Evolutionary conservation across 768 basidiomycete species (phyloP), one percentile per base, ranked within the genome.

Genomic region (Lactifluus rugatus): DNA sequence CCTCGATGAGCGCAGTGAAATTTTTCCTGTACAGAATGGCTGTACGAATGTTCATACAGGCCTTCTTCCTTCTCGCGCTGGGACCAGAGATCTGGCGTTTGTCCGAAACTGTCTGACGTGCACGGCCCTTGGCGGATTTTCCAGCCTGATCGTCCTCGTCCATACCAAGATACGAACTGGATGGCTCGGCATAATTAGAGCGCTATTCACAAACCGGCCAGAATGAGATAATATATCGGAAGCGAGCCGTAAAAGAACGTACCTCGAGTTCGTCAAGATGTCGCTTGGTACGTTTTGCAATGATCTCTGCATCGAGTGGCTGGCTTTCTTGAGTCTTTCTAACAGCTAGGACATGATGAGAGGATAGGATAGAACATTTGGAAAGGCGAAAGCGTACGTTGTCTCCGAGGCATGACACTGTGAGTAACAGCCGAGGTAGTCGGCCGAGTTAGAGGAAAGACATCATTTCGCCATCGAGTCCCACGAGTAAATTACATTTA

Each of bases 221-320:
- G 17, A 17, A 55, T 62, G 17, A 58, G 32, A 57, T 53, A 62
- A 53, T 45, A 56, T 25, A 37, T 41, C 48, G 54, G 52, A 58
- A 48, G 48, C 51, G 57, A 62, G 52, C 19, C 44, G 44, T 32
- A 36, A 32, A 37, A 23, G 26, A 17, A 53, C 69, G 11, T 64
- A 85, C 89, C 79, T 93, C 90, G 49, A 93, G 83, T 69, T 93
- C 90, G 61, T 88, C 88, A 8, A 93, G 78, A 70, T 87, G 89
- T 42, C 82, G 74, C 69, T 80, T 84, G 9, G 81, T 86, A 57
- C 90, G 81, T 68, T 86, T 89, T 10, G 84, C 81, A 56, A 92
- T 76, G 47, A 87, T 71, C 54, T 90, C 87, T 0, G 82, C 75
- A 11, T 83, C 74, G 19, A 87, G 70, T 21, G 70, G 69, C 50